Evolutionary conservation across 208 protist species (phyloP).

Genomic region (Wallacemonas rigidus): DNA sequence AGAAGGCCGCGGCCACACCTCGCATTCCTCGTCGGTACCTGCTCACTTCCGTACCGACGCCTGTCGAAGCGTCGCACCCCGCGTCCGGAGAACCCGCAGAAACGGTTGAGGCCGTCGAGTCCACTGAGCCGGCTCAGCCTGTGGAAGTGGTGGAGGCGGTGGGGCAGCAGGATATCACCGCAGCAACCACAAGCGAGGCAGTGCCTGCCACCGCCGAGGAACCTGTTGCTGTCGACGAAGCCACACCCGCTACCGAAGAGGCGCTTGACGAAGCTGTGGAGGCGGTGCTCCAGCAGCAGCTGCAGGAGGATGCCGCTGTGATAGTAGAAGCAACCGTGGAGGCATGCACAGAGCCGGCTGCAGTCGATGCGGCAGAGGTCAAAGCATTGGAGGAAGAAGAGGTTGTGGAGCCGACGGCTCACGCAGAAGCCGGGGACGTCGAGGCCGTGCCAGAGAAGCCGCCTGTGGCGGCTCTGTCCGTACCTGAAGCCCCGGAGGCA

Average conservation of each 20-base stretch:
- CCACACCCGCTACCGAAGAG: background rate
- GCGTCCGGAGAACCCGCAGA: conserved; percentile 17
- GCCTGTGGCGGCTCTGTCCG: background rate
- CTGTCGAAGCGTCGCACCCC: conserved; percentile 20
- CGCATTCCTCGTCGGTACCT: background rate
- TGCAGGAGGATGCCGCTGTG: background rate
- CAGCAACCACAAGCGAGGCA: too few relatives aligned
- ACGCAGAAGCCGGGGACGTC: too few relatives aligned
- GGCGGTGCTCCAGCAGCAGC: background rate
- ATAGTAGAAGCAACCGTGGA: conserved; percentile 1
- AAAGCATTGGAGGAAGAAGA: background rate
- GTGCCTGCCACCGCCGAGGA: too few relatives aligned
- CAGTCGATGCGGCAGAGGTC: background rate
- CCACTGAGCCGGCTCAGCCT: too few relatives aligned
- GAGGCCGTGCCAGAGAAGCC: background rate
- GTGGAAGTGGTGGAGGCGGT: conserved; percentile 10
- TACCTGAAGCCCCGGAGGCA: background rate
- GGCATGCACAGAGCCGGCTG: background rate
- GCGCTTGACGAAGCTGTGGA: background rate
- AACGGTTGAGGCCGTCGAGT: conserved; percentile 16
- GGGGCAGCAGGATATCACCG: background rate
- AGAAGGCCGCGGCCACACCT: background rate
- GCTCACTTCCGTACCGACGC: background rate
- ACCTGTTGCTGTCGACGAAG: background rate
- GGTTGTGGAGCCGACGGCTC: too few relatives aligned